These are phyloP conservation scores for Verticillium nubilum DNA, from an alignment of 2,329 filamentous ascomycete genomes.

Conservation along the genomic window DNA sequence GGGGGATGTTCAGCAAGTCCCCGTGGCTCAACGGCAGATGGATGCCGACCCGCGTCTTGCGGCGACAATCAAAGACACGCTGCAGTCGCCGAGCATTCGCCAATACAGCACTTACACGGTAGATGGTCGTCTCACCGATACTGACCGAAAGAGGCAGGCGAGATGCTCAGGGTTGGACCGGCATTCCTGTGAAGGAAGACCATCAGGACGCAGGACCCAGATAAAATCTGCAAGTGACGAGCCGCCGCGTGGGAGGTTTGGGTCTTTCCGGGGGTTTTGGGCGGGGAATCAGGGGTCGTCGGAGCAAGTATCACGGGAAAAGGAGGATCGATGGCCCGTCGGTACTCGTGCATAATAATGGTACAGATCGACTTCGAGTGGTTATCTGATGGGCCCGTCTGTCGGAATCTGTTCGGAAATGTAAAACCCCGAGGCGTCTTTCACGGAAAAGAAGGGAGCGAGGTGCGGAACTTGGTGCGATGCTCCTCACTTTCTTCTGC, in stretches of 20 bases:
- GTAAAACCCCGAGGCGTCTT: background rate
- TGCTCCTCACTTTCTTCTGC: background rate
- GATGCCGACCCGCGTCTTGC: too few relatives aligned
- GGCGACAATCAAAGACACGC: too few relatives aligned
- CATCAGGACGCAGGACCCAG: background rate
- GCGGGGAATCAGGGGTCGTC: background rate
- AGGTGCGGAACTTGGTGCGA: background rate
- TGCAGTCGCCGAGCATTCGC: too few relatives aligned
- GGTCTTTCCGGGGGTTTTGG: background rate
- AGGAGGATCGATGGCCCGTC: background rate
- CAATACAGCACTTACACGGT: too few relatives aligned
- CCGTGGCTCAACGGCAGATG: too few relatives aligned
- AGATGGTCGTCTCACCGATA: background rate
- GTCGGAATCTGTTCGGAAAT: background rate
- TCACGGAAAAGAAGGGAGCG: background rate
- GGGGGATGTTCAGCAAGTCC: too few relatives aligned
- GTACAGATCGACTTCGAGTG: background rate
- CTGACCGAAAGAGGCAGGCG: background rate
- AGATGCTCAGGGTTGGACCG: background rate
- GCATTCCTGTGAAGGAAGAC: background rate
- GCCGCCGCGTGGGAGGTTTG: background rate
- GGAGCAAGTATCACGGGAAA: background rate
- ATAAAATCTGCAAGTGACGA: background rate
- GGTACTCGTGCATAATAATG: background rate
- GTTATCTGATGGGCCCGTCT: background rate